Conservation (phyloP, 495 filamentous ascomycete genomes). For the Trichoderma erinaceum region DNA sequence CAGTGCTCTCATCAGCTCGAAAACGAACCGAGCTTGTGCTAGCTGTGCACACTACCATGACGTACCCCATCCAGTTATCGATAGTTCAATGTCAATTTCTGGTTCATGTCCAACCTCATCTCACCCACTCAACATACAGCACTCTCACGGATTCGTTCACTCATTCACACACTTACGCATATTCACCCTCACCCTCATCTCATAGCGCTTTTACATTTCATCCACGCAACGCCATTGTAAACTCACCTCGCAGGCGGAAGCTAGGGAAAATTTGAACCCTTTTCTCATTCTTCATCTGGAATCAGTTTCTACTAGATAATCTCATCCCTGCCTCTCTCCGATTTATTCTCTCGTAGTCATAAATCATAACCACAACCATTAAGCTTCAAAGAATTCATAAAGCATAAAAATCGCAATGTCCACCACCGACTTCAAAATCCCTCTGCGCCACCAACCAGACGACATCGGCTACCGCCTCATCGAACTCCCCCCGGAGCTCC, state of each 20-base stretch:
- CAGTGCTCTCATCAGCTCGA: neutral
- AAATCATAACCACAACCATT: neutral
- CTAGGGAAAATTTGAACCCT: too few relatives aligned
- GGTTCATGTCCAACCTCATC: neutral
- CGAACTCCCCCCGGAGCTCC: conserved; percentile 73
- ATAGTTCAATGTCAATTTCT: neutral
- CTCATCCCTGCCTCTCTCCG: neutral
- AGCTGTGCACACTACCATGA: neutral
- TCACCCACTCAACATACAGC: neutral
- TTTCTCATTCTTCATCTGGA: neutral
- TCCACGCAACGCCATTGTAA: neutral
- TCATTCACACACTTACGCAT: neutral
- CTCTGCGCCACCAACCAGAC: conserved; percentile 55
- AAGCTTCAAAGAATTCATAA: neutral
- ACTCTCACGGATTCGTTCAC: neutral
- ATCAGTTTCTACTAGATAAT: neutral
- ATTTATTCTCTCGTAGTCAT: neutral
- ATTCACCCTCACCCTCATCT: neutral
- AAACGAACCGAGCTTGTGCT: too few relatives aligned
- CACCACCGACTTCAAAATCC: conserved; percentile 52
- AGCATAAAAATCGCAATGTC: conserved; percentile 39
- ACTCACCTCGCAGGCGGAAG: neutral
- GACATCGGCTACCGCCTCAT: conserved; percentile 65
- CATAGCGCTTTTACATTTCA: neutral
- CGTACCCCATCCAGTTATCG: neutral